These are phyloP conservation scores for Puccinia hordei DNA, from an alignment of 1,284 basidiomycete species.

Conservation along the genomic window DNA sequence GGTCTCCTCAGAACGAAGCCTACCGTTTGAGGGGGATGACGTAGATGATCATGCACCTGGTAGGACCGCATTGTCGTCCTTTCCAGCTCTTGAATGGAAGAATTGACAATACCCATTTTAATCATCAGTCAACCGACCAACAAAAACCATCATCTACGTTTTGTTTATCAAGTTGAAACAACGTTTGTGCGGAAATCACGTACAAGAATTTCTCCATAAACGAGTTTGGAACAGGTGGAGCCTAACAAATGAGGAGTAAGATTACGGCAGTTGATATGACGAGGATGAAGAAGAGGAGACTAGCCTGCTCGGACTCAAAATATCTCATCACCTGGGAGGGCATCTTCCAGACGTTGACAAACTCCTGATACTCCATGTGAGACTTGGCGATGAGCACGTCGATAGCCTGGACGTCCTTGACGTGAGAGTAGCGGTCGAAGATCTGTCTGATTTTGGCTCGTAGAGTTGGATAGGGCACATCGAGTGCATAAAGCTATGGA, in stretches of 20 bases:
- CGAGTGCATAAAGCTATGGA: slow-evolving; percentile 76
- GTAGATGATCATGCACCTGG: slow-evolving; percentile 28
- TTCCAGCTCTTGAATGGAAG: slow-evolving; percentile 26
- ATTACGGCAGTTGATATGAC: too few species aligned
- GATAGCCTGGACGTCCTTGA: slow-evolving; percentile 79
- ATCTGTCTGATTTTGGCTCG: slow-evolving; percentile 80
- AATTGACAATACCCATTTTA: too few species aligned
- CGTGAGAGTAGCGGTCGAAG: slow-evolving; percentile 82
- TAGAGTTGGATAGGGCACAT: slow-evolving; percentile 76
- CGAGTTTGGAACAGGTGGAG: slow-evolving; percentile 44
- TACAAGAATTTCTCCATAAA: slow-evolving; percentile 51
- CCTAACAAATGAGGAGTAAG: not conserved
- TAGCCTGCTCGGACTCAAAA: slow-evolving; percentile 47
- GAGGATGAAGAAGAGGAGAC: too few species aligned
- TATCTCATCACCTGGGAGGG: slow-evolving; percentile 50
- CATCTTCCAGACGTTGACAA: slow-evolving; percentile 51
- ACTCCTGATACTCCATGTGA: slow-evolving; percentile 81
- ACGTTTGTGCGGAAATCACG: slow-evolving; percentile 1
- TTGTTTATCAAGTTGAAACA: too few species aligned
- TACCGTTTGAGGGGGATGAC: too few species aligned
- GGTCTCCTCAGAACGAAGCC: too few species aligned
- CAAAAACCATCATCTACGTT: too few species aligned
- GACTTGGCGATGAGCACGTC: slow-evolving; percentile 86
- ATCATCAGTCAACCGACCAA: too few species aligned
- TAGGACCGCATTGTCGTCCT: slow-evolving; percentile 36